Conservation (phyloP, 352 stramenopile species). For the Globisporangium paroecandrum region DNA sequence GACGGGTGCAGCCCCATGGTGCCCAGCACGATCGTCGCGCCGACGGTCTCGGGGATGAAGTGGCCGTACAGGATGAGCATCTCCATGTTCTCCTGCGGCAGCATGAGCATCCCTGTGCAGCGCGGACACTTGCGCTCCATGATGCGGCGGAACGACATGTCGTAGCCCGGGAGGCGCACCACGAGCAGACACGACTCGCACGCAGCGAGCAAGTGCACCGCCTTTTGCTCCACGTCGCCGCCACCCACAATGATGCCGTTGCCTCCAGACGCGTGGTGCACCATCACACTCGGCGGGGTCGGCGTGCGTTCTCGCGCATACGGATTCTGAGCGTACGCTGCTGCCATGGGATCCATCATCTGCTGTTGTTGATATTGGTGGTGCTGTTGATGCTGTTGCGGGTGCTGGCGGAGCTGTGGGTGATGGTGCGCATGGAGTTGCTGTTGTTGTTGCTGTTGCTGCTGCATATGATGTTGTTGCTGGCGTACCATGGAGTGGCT, state of each 20-base stretch:
- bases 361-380: constrained; percentile 15
- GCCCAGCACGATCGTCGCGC: constrained; percentile 56
- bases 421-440: neutral
- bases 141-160: constrained; percentile 82
- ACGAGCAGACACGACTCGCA: constrained; percentile 78
- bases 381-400: constrained; percentile 16
- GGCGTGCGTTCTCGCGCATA: constrained; percentile 18
- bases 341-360: constrained; percentile 16
- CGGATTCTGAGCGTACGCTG: constrained; percentile 14
- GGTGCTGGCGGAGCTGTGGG: constrained; percentile 10
- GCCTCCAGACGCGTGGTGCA: constrained; percentile 8
- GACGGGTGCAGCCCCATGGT: constrained; percentile 70
- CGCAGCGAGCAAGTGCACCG: constrained; percentile 60
- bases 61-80: constrained; percentile 87
- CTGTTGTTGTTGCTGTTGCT: neutral
- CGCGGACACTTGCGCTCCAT: constrained; percentile 76
- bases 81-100: constrained; percentile 81
- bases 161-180: constrained; percentile 55
- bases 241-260: neutral
- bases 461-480: constrained; percentile 14
- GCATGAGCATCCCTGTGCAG: constrained; percentile 50
- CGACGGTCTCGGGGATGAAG: constrained; percentile 71
- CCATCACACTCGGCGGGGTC: constrained; percentile 16
- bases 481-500: constrained; percentile 17
- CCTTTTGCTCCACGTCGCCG: constrained; percentile 29